Conservation (phyloP, 108 stramenopile species). For the Cylindrotheca closterium region DNA sequence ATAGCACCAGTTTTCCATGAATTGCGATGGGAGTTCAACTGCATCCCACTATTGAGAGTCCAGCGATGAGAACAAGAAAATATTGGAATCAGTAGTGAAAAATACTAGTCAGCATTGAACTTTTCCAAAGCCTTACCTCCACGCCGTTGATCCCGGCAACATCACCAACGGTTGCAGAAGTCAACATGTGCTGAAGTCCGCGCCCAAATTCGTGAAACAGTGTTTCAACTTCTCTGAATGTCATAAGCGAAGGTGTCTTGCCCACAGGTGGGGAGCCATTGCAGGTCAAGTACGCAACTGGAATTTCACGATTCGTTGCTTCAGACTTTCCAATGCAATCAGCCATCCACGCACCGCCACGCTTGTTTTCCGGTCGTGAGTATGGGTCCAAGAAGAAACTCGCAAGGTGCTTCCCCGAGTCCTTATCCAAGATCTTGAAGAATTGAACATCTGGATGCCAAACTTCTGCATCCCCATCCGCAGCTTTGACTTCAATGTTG, state of each 20-base stretch:
- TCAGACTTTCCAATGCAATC: slow-evolving; percentile 85
- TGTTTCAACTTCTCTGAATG: slow-evolving; percentile 94
- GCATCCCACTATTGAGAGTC: slow-evolving; percentile 87
- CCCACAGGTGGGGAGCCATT: slow-evolving; percentile 93
- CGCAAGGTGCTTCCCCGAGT: slow-evolving; percentile 63
- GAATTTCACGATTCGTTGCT: slow-evolving; percentile 63
- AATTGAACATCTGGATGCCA: slow-evolving; percentile 93
- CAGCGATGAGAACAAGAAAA: background rate
- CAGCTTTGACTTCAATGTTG: slow-evolving; percentile 69
- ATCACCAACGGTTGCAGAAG: slow-evolving; percentile 84
- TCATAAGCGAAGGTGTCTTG: slow-evolving; percentile 92
- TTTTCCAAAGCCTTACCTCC: slow-evolving; percentile 16
- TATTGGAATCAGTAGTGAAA: background rate
- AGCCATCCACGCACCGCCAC: slow-evolving; percentile 93
- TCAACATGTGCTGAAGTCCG: slow-evolving; percentile 93
- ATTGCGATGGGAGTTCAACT: slow-evolving; percentile 97
- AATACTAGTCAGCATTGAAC: background rate
- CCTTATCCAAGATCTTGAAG: slow-evolving; percentile 81
- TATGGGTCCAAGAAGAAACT: slow-evolving; percentile 94
- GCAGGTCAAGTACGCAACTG: slow-evolving; percentile 95
- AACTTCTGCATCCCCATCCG: slow-evolving; percentile 82
- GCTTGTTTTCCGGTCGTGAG: slow-evolving; percentile 90
- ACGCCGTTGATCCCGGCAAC: slow-evolving; percentile 94
- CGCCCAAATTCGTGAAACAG: slow-evolving; percentile 95
- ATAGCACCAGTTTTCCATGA: slow-evolving; percentile 99